phyloP scores from a whole-genome alignment of 148 eudicot species.

The Heliosperma pusillum region DNA sequence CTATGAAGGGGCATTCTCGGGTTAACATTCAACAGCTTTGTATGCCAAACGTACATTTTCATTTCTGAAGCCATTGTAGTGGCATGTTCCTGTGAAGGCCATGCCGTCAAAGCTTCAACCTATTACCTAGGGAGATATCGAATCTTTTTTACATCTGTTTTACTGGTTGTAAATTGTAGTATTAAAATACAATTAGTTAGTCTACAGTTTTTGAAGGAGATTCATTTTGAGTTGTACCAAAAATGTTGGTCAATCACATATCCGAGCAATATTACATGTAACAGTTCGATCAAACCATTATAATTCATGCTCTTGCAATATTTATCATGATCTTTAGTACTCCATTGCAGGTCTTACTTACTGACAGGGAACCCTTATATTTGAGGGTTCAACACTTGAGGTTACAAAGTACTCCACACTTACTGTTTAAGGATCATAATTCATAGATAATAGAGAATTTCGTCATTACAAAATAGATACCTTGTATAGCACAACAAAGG shows the following conservation, averaged over 20 bases:
- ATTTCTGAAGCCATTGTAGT: constrained; percentile 23
- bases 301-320: not conserved
- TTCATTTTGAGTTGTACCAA: not conserved
- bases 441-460: not conserved
- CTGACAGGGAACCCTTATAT: no score
- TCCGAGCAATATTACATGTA: not conserved
- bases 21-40: constrained; percentile 47
- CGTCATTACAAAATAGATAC: not conserved
- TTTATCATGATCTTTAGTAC: not conserved
- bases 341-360: not conserved
- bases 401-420: no score
- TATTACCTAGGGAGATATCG: not conserved
- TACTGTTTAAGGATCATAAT: not conserved
- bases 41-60: constrained; percentile 29
- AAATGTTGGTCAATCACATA: not conserved
- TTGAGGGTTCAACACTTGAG: no score
- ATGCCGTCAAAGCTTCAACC: not conserved
- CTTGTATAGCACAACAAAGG: not conserved
- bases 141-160: not conserved
- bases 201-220: not conserved
- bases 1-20: constrained; percentile 30
- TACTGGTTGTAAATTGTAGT: constrained; percentile 4
- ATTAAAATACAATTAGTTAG: not conserved
- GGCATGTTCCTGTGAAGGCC: not conserved
- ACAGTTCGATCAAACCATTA: not conserved